Base-by-base conservation (phyloP, 208 protist genomes). In the Jaenimonas drosophilae region DNA sequence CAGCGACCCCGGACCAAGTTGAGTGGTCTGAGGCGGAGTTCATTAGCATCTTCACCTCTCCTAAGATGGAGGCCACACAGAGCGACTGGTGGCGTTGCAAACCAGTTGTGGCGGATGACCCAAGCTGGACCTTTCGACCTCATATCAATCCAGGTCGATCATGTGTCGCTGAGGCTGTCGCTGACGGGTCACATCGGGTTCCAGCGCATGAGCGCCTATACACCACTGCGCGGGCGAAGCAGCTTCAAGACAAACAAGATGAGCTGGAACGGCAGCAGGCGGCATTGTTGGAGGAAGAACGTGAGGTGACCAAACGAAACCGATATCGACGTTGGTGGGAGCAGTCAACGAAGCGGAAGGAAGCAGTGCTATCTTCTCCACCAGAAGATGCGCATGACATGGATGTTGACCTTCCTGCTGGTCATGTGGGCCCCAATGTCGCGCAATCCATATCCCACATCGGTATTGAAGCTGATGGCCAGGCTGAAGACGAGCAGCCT, bases 191-290 rank as follows among this genome's bases (percentile, higher is more conserved):
- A 47, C 16, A 0, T 29, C 3, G 37, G 20, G 12, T n/a, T 23
- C 25, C 49, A 21, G 44, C 54, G 21, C 54, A 80, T 54, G 57
- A 88, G 29, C 73, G 78, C 6, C 69, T 88, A 17, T 88, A 69
- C 44, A 33, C 56, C 2, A 40, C 3, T n/a, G 73, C 70, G 19
- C 62, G 54, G 14, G 30, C 36, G 40, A 63, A 66, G 44, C 78
- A 83, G 49, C 44, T 76, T 4, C 16, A 36, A 2, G 21, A 55
- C 36, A 46, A 40, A 43, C 66, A 79, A 32, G 19, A 52, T 16
- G 73, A 79, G 44, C 40, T 64, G 49, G 70, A 70, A 43, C 38
- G 36, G 39, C 56, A 64, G 38, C 56, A 75, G 40, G 57, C 40
- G 2, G 30, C 20, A 1, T 41, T 70, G 1, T 45, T 50, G 19